Conservation (phyloP, 2,329 filamentous ascomycete species). For the Nigrograna mackinnonii region DNA sequence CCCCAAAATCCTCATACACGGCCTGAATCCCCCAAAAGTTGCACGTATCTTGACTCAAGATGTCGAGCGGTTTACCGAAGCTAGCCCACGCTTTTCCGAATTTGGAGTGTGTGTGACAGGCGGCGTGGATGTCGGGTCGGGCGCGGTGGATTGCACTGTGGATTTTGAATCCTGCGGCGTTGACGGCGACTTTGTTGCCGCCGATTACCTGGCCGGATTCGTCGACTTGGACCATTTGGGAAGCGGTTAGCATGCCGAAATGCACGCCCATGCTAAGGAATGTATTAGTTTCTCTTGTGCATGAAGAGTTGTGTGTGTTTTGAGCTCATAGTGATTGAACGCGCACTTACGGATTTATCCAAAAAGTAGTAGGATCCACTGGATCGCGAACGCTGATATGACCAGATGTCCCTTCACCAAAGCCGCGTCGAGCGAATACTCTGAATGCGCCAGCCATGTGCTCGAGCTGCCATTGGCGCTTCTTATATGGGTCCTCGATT, state of each 20-base stretch:
- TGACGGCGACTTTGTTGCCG: conserved; percentile 42
- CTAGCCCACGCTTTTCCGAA: conserved; percentile 49
- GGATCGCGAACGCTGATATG: conserved; percentile 48
- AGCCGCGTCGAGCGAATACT: conserved; percentile 47
- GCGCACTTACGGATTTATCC: conserved; percentile 49
- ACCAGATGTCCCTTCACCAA: conserved; percentile 44
- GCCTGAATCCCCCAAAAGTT: conserved; percentile 41
- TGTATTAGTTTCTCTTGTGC: too few species aligned
- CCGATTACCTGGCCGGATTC: conserved; percentile 48
- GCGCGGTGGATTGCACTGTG: conserved; percentile 46
- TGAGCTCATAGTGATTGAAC: too few species aligned
- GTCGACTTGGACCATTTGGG: conserved; percentile 51
- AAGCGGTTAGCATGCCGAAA: conserved; percentile 48
- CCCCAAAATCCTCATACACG: conserved; percentile 50
- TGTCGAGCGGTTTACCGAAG: conserved; percentile 48
- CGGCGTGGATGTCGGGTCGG: conserved; percentile 50
- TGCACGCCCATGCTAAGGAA: too few species aligned
- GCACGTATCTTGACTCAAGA: conserved; percentile 48
- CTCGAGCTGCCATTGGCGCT: conserved; percentile 48
- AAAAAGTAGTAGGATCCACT: conserved; percentile 38
- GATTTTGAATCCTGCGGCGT: conserved; percentile 52
- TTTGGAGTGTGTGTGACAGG: conserved; percentile 49
- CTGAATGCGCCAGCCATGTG: conserved; percentile 50
- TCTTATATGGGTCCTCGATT: too few species aligned
- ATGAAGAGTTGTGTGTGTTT: too few species aligned